Percentiles rank a stretch among this genome's conserved stretches.
phyloP scores from a whole-genome alignment of 2,329 filamentous ascomycete genomes.

The Bimuria novae-zelandiae region DNA sequence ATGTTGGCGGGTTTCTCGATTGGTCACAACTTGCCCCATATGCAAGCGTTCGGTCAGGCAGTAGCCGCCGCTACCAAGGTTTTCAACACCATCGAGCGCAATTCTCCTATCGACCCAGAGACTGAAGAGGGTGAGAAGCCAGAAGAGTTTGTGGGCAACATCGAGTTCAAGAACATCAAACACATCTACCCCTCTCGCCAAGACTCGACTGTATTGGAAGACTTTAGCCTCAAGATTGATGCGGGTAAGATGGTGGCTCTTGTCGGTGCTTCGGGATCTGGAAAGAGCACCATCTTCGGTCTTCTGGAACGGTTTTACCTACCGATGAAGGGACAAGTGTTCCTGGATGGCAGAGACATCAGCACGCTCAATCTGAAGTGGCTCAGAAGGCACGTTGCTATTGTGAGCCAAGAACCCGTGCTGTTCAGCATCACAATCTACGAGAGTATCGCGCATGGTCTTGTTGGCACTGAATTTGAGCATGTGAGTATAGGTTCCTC shows the following conservation, averaged over 20 bases:
- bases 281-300: conserved; percentile 93
- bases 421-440: conserved; percentile 89
- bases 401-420: conserved; percentile 92
- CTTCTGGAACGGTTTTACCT: conserved; percentile 94
- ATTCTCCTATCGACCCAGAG: conserved; percentile 80
- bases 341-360: conserved; percentile 81
- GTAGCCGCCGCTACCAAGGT: conserved; percentile 89
- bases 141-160: conserved; percentile 72
- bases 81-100: conserved; percentile 87
- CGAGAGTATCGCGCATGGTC: conserved; percentile 85
- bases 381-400: conserved; percentile 87
- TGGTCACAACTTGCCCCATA: conserved; percentile 71
- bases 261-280: conserved; percentile 91
- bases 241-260: conserved; percentile 91
- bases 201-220: conserved; percentile 86
- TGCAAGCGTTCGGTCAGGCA: conserved; percentile 83
- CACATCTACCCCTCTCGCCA: conserved; percentile 95
- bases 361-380: conserved; percentile 82
- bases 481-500: conserved; percentile 47
- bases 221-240: conserved; percentile 77
- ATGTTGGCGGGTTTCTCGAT: conserved; percentile 93
- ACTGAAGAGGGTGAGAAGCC: conserved; percentile 73
- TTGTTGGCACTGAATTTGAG: conserved; percentile 83
- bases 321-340: conserved; percentile 79
- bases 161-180: conserved; percentile 81